Evolutionary conservation across 1,139 yeast genomes (phyloP), one percentile per base, ranked within the genome.

Genomic region (Entelexis sorbosivorans): DNA sequence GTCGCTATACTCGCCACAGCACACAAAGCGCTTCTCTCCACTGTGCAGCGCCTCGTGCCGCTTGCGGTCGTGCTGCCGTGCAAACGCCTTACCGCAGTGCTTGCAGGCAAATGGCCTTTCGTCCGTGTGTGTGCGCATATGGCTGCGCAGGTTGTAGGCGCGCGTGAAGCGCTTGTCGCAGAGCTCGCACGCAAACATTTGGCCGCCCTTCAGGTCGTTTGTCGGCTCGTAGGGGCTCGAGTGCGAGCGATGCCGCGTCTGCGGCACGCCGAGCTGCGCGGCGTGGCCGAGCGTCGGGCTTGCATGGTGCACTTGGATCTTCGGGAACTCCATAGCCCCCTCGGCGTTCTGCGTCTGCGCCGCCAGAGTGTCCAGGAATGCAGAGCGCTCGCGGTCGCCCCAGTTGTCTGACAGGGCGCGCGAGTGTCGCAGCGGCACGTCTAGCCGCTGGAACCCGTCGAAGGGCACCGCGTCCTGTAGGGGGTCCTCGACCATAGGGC

Each of bases 41-140:
- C 88, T 74, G 65, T 91, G 98, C 54, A 91, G 72, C 56, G 87
- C 95, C 64, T 89, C 96, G 64, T 91, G 98, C 42, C 98, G 75
- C 64, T 87, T 88, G 40, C 95, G 72, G 67, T 91, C 98, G 63
- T 91, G 97, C 63, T 88, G 96, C 53, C 98, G 72, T 0, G 97
- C 96, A 74, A 91, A 91, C 3, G 96, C 91, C 66, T 88, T 87
- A 9, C 93, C 93, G 68, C 98, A 91, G 7, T 82, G 77, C 16
- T 78, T 74, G 69, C 98, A 91, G 26, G 79, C 75, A 64, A 80
- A 91, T 5, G 98, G 98, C 55, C 95, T 73, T 64, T 91, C 97
- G 64, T 88, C 89, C 0, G 96, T 89, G 65, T 91, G 98, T 0
- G 97, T 89, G 53, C 96, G 71, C 62, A 85, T 70, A 69, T 91